phyloP scores from a whole-genome alignment of 2,329 filamentous ascomycete genomes.

The Cladosporium austrohemisphaericum region DNA sequence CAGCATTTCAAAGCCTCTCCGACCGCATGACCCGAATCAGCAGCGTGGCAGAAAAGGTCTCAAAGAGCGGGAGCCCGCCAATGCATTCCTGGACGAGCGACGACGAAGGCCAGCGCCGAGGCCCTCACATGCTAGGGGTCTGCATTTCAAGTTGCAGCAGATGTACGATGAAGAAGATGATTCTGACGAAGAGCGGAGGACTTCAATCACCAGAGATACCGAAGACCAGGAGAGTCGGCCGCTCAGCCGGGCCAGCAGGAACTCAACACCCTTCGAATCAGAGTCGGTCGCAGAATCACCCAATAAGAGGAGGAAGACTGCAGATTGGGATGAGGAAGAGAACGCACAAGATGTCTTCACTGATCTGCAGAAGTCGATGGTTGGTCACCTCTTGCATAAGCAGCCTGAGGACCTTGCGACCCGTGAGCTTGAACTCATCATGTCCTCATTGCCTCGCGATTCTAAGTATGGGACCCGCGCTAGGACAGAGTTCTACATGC shows the following conservation, averaged over 20 bases:
- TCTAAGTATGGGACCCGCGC: constrained; percentile 73
- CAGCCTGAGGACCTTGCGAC: constrained; percentile 69
- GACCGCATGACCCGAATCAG: constrained; percentile 43
- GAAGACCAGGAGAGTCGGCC: constrained; percentile 82
- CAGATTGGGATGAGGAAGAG: constrained; percentile 40
- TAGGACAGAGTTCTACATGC: constrained; percentile 62
- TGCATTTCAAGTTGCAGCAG: constrained; percentile 75
- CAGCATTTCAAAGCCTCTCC: constrained; percentile 41
- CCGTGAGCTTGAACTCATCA: constrained; percentile 51
- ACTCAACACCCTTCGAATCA: constrained; percentile 51
- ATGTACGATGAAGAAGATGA: constrained; percentile 74
- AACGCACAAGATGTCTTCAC: constrained; percentile 49
- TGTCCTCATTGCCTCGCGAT: constrained; percentile 52
- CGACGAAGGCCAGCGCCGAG: constrained; percentile 53
- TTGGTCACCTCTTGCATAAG: constrained; percentile 49
- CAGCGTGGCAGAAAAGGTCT: constrained; percentile 37
- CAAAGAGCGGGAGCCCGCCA: constrained; percentile 34
- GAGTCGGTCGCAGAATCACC: constrained; percentile 42
- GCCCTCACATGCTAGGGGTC: constrained; percentile 66
- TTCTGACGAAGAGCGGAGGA: constrained; percentile 71
- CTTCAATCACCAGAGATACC: constrained; percentile 67
- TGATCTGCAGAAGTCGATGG: constrained; percentile 43
- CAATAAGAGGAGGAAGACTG: constrained; percentile 43
- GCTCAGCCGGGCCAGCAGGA: constrained; percentile 64
- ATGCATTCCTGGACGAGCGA: constrained; percentile 56